These are phyloP conservation scores for Scytalidium sp. DNA, from an alignment of 2,329 filamentous ascomycete genomes.

Conservation along the genomic window DNA sequence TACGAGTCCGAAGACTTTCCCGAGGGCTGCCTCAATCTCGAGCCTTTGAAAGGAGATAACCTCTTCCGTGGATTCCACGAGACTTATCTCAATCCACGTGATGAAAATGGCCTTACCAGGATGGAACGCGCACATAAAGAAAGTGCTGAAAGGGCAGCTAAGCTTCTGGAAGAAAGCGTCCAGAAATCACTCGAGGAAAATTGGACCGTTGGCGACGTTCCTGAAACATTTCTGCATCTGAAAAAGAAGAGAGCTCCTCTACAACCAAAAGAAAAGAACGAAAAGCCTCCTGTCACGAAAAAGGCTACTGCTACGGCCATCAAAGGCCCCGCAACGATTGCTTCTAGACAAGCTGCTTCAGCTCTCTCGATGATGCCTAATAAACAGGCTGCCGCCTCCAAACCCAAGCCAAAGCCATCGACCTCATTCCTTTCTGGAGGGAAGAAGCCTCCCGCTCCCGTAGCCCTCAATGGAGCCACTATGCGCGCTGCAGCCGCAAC, in stretches of 20 bases:
- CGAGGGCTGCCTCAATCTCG: constrained; percentile 51
- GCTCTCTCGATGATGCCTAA: constrained; percentile 43
- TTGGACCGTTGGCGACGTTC: constrained; percentile 57
- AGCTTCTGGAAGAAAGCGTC: constrained; percentile 64
- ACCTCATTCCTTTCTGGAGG: constrained; percentile 28
- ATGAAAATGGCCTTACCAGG: constrained; percentile 63
- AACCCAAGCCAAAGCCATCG: constrained; percentile 33
- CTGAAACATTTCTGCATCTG: constrained; percentile 37
- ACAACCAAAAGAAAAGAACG: constrained; percentile 8
- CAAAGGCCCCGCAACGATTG: constrained; percentile 46
- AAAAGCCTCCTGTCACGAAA: constrained; percentile 10
- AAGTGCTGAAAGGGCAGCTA: constrained; percentile 34
- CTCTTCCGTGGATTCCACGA: constrained; percentile 59
- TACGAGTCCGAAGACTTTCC: constrained; percentile 71
- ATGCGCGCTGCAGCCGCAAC: constrained; percentile 60
- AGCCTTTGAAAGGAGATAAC: constrained; percentile 56
- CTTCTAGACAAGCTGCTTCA: constrained; percentile 52
- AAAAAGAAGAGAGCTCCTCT: constrained; percentile 22
- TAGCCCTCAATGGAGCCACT: constrained; percentile 41
- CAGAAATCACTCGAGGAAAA: constrained; percentile 62
- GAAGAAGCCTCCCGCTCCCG: constrained; percentile 34
- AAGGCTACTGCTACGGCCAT: constrained; percentile 16
- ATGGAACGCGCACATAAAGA: constrained; percentile 59
- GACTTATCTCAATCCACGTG: constrained; percentile 60
- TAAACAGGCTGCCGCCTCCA: constrained; percentile 17